Percentiles rank a stretch among this genome's conserved stretches.
Evolutionary conservation across 306 rosid genomes (phyloP).

Genomic region (Sindora glabra): DNA sequence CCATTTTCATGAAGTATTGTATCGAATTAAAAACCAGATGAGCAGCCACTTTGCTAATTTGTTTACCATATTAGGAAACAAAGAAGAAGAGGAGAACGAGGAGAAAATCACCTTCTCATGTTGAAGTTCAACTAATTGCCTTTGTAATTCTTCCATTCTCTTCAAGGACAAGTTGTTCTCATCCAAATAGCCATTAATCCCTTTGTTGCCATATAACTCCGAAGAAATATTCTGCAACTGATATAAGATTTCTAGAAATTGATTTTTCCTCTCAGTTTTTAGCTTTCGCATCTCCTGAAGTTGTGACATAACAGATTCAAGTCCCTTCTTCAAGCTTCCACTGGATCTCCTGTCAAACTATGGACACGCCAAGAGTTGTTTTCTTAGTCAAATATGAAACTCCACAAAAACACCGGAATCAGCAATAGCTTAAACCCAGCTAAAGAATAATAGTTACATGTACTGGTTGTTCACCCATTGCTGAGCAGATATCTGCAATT

Average conservation of each 20-base stretch:
- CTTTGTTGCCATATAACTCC: slow-evolving; percentile 30
- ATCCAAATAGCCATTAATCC: slow-evolving; percentile 23
- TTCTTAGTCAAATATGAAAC: slow-evolving; percentile 7
- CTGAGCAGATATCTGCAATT: slow-evolving; percentile 40
- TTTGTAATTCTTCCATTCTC: slow-evolving; percentile 37
- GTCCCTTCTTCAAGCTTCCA: slow-evolving; percentile 53
- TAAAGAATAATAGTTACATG: slow-evolving; percentile 26
- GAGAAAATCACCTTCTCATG: slow-evolving; percentile 54
- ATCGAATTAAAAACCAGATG: background rate
- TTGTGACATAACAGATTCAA: slow-evolving; percentile 32
- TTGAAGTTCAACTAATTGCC: slow-evolving; percentile 30
- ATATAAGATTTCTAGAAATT: slow-evolving; percentile 37
- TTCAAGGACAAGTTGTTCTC: slow-evolving; percentile 55
- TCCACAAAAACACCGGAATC: background rate
- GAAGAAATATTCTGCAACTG: slow-evolving; percentile 42
- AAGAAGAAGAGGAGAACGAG: background rate
- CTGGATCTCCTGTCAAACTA: slow-evolving; percentile 36
- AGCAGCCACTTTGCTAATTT: background rate
- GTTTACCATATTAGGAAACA: background rate
- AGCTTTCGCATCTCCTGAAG: slow-evolving; percentile 44
- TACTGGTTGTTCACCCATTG: slow-evolving; percentile 46
- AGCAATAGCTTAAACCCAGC: background rate
- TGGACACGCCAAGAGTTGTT: slow-evolving; percentile 2
- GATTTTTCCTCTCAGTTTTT: slow-evolving; percentile 48
- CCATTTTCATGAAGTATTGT: background rate